Conservation (phyloP, 2,329 filamentous ascomycete species). For the Pestalotiopsis sp. region DNA sequence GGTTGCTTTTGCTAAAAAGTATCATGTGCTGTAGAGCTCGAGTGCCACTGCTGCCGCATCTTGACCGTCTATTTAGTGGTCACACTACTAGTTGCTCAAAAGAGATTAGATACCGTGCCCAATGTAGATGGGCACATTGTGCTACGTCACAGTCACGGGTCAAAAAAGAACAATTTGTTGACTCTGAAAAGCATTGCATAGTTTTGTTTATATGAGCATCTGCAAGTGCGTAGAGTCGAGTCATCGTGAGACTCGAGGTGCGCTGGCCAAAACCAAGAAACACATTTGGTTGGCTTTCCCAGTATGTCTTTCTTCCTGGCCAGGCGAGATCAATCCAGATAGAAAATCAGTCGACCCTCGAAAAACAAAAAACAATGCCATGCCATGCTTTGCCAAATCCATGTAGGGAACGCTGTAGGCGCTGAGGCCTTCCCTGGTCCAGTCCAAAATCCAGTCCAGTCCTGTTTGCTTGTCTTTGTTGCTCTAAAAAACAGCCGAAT, state of each 20-base stretch:
- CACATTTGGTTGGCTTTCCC: neutral
- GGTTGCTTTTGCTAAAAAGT: neutral
- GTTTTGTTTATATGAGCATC: conserved; percentile 1
- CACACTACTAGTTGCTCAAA: neutral
- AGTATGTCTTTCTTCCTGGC: neutral
- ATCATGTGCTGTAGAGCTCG: neutral
- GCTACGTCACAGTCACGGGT: neutral
- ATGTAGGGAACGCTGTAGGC: neutral
- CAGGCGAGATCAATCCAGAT: neutral
- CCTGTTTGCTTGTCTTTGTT: neutral
- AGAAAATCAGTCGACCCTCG: too few relatives aligned
- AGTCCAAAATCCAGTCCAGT: neutral
- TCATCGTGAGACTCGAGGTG: neutral
- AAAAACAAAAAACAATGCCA: neutral
- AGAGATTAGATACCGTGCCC: neutral
- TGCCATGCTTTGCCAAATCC: neutral
- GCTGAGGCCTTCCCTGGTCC: neutral
- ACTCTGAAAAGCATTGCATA: conserved; percentile 1
- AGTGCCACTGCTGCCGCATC: neutral
- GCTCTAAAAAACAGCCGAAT: neutral
- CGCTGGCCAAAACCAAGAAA: neutral
- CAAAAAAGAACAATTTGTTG: neutral
- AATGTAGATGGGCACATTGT: neutral
- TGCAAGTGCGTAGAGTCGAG: neutral
- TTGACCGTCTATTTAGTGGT: neutral